Conservation (phyloP, 1,284 basidiomycete species). For the Ganoderma sinense region DNA sequence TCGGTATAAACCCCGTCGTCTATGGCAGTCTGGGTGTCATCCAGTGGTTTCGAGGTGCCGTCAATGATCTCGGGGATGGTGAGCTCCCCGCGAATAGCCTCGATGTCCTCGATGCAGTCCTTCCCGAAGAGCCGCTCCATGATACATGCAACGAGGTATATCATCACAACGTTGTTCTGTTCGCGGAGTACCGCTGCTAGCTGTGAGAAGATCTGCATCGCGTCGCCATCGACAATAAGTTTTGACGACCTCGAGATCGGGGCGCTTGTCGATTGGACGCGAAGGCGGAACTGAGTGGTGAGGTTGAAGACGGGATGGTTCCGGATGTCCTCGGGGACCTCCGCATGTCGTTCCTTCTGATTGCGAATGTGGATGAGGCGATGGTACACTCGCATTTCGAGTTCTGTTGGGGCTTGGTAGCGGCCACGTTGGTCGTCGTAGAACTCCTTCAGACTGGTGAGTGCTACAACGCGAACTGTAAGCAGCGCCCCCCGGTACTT, state of each 20-base stretch:
- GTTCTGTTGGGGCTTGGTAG: constrained; percentile 81
- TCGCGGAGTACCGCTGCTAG: constrained; percentile 62
- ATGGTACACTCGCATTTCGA: constrained; percentile 97
- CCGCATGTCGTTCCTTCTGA: constrained; percentile 81
- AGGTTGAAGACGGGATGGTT: constrained; percentile 81
- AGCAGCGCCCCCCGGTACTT: background rate
- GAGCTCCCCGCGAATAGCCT: constrained; percentile 70
- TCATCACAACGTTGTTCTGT: constrained; percentile 70
- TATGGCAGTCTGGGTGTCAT: background rate
- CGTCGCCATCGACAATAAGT: constrained; percentile 66
- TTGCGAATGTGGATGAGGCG: constrained; percentile 92
- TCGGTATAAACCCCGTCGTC: constrained; percentile 10
- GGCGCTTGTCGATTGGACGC: constrained; percentile 83
- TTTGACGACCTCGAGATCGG: constrained; percentile 74
- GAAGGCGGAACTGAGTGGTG: constrained; percentile 81
- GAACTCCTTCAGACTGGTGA: constrained; percentile 92
- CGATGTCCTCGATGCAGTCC: constrained; percentile 79
- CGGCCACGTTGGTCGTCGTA: constrained; percentile 85
- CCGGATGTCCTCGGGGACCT: constrained; percentile 79
- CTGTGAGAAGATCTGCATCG: constrained; percentile 72
- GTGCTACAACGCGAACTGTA: constrained; percentile 55
- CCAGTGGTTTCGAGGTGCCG: constrained; percentile 55
- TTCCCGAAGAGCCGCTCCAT: constrained; percentile 75
- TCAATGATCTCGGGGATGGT: constrained; percentile 82
- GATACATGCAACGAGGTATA: constrained; percentile 79